Conservation (phyloP, 192 early-diverging fungal species). For the Rhizophagus sp. region DNA sequence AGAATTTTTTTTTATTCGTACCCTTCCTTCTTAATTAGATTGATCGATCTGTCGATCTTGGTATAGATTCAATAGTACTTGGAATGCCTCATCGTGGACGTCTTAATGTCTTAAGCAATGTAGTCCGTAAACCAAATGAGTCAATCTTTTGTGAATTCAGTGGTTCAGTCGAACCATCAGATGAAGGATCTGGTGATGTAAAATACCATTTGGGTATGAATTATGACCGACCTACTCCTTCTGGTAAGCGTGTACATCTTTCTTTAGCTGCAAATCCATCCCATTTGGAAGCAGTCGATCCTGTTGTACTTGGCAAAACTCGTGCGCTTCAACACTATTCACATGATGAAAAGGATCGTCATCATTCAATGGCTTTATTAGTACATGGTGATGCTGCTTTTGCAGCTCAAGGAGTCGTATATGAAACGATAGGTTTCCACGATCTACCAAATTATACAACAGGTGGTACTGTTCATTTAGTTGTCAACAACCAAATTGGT, state of each 20-base stretch:
- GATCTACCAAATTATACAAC: constrained; percentile 95
- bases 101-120: constrained; percentile 97
- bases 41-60: constrained; percentile 92
- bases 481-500: constrained; percentile 99
- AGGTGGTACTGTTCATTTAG: constrained; percentile 95
- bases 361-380: constrained; percentile 88
- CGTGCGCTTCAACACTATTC: constrained; percentile 94
- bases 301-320: constrained; percentile 98
- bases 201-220: constrained; percentile 95
- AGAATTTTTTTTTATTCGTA: constrained; percentile 24
- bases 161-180: constrained; percentile 79
- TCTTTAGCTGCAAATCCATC: constrained; percentile 98
- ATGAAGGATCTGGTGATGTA: constrained; percentile 97
- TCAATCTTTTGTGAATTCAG: constrained; percentile 99
- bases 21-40: constrained; percentile 56
- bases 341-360: constrained; percentile 79
- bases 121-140: constrained; percentile 98
- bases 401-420: constrained; percentile 96
- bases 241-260: constrained; percentile 95
- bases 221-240: constrained; percentile 94
- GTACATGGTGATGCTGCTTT: constrained; percentile 99
- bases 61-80: constrained; percentile 94
- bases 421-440: constrained; percentile 95
- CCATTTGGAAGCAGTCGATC: constrained; percentile 97
- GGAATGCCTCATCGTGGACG: constrained; percentile 99